phyloP scores from a whole-genome alignment of 2,329 filamentous ascomycete species.

The Akanthomyces uredinophilus region DNA sequence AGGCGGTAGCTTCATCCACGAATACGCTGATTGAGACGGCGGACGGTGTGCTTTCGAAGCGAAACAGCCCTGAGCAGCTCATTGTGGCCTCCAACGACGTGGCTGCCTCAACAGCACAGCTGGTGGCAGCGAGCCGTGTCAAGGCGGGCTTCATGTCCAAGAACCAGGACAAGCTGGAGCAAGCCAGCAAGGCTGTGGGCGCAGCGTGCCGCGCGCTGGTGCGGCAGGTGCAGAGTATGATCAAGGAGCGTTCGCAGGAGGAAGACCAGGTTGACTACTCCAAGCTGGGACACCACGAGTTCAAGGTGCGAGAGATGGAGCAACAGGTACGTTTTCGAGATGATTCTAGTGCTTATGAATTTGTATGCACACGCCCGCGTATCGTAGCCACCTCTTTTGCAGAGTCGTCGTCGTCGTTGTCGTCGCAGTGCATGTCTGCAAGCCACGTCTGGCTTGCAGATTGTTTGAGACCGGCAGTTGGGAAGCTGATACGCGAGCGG shows the following conservation, averaged over 20 bases:
- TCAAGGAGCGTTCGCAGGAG: conserved; percentile 76
- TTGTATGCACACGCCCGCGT: not conserved
- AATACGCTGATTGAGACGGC: conserved; percentile 97
- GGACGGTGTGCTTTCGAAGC: conserved; percentile 85
- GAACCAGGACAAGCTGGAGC: conserved; percentile 86
- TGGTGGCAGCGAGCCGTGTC: conserved; percentile 90
- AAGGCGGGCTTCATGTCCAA: conserved; percentile 98
- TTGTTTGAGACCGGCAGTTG: not conserved
- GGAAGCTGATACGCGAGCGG: not conserved
- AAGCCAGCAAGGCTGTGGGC: conserved; percentile 88
- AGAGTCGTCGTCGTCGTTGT: no score
- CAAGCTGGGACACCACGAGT: conserved; percentile 86
- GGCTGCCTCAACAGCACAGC: conserved; percentile 89
- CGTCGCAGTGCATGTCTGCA: not conserved
- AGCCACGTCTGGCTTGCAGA: conserved; percentile 4
- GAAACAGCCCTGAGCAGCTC: conserved; percentile 92
- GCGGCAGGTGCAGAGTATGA: conserved; percentile 89
- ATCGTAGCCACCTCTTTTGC: not conserved
- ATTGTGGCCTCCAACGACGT: conserved; percentile 98
- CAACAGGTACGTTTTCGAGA: conserved; percentile 65
- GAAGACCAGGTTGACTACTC: conserved; percentile 84
- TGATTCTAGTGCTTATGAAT: not conserved
- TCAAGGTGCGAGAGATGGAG: conserved; percentile 99
- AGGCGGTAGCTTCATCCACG: conserved; percentile 88
- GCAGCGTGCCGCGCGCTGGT: conserved; percentile 82